Percentiles rank a stretch among this genome's conserved stretches.
These are phyloP conservation scores for Boletellus emodensis DNA, from an alignment of 768 basidiomycete species.

Conservation along the genomic window DNA sequence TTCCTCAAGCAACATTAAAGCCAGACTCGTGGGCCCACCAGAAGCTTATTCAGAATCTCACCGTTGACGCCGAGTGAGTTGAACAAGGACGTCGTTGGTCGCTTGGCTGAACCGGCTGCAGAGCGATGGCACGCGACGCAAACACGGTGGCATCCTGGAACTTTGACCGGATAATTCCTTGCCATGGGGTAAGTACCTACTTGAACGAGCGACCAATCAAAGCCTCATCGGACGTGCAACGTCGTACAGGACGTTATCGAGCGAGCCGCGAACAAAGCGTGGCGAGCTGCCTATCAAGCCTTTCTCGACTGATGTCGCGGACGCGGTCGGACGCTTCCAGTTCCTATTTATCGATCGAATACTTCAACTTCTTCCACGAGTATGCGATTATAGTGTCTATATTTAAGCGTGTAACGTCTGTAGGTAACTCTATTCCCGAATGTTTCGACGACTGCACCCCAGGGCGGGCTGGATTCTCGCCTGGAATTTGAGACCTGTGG, in stretches of 20 bases:
- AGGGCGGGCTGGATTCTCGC: too few relatives aligned
- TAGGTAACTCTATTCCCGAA: neutral
- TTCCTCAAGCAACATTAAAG: conserved; percentile 25
- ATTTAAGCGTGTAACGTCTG: conserved; percentile 4
- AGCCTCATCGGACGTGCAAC: neutral
- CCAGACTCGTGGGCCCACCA: conserved; percentile 31
- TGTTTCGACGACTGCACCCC: neutral
- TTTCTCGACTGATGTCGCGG: conserved; percentile 19
- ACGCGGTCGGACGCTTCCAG: neutral
- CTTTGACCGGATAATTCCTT: conserved; percentile 70
- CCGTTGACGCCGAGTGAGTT: conserved; percentile 29
- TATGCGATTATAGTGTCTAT: neutral
- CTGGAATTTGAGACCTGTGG: neutral
- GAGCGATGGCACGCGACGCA: conserved; percentile 59
- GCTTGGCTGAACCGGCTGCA: conserved; percentile 12
- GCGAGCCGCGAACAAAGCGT: conserved; percentile 51
- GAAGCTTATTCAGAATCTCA: conserved; percentile 16
- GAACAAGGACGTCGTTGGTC: neutral
- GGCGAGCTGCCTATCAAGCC: conserved; percentile 41
- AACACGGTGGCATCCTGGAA: conserved; percentile 68
- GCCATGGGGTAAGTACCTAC: conserved; percentile 48
- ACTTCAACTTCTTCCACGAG: neutral
- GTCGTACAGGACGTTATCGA: conserved; percentile 56
- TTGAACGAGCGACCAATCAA: too few relatives aligned
- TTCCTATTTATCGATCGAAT: neutral